Evolutionary conservation across 2,329 filamentous ascomycete species (phyloP).

Genomic region (Aureobasidium melanogenum): DNA sequence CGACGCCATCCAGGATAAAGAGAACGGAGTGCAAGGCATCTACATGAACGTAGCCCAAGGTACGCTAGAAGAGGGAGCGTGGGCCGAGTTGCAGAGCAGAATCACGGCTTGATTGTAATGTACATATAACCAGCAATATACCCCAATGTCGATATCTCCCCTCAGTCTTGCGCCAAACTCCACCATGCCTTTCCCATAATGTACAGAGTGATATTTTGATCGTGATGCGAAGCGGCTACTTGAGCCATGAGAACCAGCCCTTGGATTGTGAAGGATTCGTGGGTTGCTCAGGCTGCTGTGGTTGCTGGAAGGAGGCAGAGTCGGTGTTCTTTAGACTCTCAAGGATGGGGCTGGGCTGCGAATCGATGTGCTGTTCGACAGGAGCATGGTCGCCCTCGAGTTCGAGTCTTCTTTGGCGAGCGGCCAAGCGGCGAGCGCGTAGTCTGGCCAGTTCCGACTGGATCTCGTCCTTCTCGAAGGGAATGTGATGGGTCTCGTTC

Average conservation of each 20-base stretch:
- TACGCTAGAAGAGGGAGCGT: conserved; percentile 25
- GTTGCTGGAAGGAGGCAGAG: background rate
- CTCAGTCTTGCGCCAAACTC: background rate
- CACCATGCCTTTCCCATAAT: background rate
- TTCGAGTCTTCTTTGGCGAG: conserved; percentile 40
- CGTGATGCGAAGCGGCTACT: background rate
- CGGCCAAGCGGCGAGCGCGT: conserved; percentile 41
- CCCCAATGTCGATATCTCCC: conserved; percentile 9
- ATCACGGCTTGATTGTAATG: conserved; percentile 20
- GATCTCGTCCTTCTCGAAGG: conserved; percentile 73
- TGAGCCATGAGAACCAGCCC: conserved; percentile 15
- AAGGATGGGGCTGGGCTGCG: background rate
- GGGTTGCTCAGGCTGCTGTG: background rate
- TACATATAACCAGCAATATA: conserved; percentile 16
- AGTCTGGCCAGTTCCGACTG: conserved; percentile 68
- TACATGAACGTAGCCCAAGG: conserved; percentile 58
- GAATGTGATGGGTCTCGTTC: conserved; percentile 67
- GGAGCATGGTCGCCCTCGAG: conserved; percentile 20
- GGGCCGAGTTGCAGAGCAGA: conserved; percentile 31
- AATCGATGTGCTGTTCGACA: background rate
- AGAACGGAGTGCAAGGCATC: conserved; percentile 63
- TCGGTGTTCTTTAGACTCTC: conserved; percentile 5
- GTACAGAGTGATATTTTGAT: background rate
- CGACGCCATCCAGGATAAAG: conserved; percentile 53
- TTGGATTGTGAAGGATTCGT: background rate